These are phyloP conservation scores for Fusarium sp. DNA, from an alignment of 2,329 filamentous ascomycete genomes.

Conservation along the genomic window DNA sequence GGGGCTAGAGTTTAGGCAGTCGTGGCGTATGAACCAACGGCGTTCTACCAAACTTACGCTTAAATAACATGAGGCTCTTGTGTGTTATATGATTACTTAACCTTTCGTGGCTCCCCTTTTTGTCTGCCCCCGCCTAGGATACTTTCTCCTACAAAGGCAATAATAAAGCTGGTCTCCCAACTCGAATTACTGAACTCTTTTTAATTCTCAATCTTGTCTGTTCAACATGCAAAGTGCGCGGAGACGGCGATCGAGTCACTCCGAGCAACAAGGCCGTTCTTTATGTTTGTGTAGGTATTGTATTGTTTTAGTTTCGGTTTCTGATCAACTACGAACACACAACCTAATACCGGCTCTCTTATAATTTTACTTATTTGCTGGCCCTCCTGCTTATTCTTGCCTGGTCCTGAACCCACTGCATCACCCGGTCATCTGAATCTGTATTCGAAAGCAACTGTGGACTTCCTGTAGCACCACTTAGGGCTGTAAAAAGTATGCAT, in stretches of 20 bases:
- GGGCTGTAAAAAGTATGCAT: background rate
- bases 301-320: background rate
- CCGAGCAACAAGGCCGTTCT: background rate
- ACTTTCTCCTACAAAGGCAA: background rate
- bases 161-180: background rate
- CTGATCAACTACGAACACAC: background rate
- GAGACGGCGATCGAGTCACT: background rate
- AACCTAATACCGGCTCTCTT: background rate
- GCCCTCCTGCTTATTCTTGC: background rate
- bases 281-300: background rate
- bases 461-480: background rate
- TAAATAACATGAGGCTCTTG: background rate
- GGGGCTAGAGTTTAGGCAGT: background rate
- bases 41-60: too few species aligned
- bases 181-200: background rate
- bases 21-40: background rate
- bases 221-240: background rate
- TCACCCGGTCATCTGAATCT: background rate
- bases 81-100: background rate
- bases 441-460: background rate
- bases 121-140: background rate
- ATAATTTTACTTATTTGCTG: background rate
- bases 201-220: too few species aligned
- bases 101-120: background rate
- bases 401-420: background rate